Percentiles rank a stretch among this genome's conserved stretches.
These are phyloP conservation scores for Chlorella sp. DNA, from an alignment of 139 green algal genomes.

Conservation along the genomic window DNA sequence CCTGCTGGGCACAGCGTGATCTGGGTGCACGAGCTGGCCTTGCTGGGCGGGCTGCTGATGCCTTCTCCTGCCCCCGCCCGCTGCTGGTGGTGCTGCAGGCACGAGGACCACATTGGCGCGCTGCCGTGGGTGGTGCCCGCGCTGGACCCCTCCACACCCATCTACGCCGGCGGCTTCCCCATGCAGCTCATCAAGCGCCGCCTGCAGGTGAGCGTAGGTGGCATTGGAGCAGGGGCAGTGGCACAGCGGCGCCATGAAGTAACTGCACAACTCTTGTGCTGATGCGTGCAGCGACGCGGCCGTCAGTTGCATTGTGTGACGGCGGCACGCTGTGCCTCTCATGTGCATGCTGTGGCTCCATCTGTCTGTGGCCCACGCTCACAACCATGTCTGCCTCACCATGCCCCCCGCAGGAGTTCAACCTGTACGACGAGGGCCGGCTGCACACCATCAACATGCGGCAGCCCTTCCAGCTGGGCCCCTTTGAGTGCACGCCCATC, in stretches of 20 bases:
- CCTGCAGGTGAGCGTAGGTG: conserved; percentile 55
- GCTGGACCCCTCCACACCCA: conserved; percentile 92
- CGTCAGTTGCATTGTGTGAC: too few relatives aligned
- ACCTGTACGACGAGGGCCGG: conserved; percentile 85
- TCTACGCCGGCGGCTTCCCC: conserved; percentile 92
- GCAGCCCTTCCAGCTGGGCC: conserved; percentile 73
- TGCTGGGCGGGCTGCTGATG: too few relatives aligned
- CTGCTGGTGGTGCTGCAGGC: conserved; percentile 24
- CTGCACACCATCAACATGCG: conserved; percentile 83
- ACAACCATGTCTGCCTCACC: background rate
- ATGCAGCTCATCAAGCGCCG: conserved; percentile 94
- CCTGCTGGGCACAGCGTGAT: too few relatives aligned
- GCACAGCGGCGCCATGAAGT: background rate
- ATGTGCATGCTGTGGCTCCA: too few relatives aligned
- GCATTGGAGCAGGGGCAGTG: background rate
- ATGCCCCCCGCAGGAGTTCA: conserved; percentile 78
- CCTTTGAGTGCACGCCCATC: conserved; percentile 89
- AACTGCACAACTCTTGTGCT: too few relatives aligned
- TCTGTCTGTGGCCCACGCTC: too few relatives aligned
- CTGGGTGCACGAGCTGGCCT: too few relatives aligned
- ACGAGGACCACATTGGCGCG: conserved; percentile 98
- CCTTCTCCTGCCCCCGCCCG: too few relatives aligned
- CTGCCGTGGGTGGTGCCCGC: conserved; percentile 92
- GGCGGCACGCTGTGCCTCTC: too few relatives aligned
- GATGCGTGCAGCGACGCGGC: too few relatives aligned